Base-by-base conservation (phyloP, 176 grass and related monocot species). In the Guadua angustifolia region DNA sequence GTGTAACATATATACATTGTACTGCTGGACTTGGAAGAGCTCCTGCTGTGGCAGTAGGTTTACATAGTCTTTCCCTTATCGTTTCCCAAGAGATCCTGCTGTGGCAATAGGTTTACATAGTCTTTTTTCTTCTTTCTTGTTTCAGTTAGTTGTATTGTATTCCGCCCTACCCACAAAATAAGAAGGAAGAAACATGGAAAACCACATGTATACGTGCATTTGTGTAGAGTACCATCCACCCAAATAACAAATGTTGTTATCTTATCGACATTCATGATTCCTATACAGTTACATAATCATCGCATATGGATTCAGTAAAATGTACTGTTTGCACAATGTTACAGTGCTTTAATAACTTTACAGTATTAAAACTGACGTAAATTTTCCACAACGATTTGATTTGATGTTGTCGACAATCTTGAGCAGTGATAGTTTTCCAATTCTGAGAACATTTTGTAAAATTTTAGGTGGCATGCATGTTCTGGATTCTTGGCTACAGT, bases 1-100 rank as follows among this genome's bases (percentile, higher is more conserved):
- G 96, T 46, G 86, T 99, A 45, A 92, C 96, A 59, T 99, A 99
- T 68, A 90, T 99, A 89, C 96, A 99, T 88, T 99, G 96, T 56
- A 99, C 96, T 52, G 96, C 96, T 84, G 96, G 96, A 82, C 88
- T 99, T 88, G 96, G 96, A 92, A 93, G 96, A 84, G 93, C 93
- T 71, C 93, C 93, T 89, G 89, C 91, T 84, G 91, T 95, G 50
- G 91, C 93, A 60, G 96, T 99, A 99, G 42, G 81, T 77, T 77
- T 71, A 78, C 39, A 50, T 79, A 52, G 57, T 79, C 50, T 45
- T 67, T 73, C 56, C 65, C 18, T 61, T 80, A 43, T 60, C 60
- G 57, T 84, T 78, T 68, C n/a, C 10, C 26, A 24, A 67, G 59
- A 74, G 42, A 42, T 59, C 14, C 4, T 45, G 35, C 65, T 61